A percentile compares a stretch with the other conserved stretches of the same genome.
These are phyloP conservation scores for Trichophyton equinum DNA, from an alignment of 2,329 filamentous ascomycete species.

Conservation along the genomic window DNA sequence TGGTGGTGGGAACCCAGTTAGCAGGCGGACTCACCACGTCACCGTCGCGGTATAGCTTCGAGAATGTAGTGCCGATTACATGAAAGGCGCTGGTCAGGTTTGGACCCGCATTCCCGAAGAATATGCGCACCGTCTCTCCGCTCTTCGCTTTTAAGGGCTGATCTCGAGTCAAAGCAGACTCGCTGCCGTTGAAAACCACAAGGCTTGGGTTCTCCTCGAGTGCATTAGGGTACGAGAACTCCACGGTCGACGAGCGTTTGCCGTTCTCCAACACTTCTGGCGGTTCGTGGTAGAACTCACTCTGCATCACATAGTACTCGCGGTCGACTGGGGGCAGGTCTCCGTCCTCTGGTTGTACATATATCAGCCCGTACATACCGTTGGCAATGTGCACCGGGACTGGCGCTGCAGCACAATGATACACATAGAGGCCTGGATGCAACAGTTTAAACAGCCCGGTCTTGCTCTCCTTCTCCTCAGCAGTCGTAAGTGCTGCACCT, in stretches of 20 bases:
- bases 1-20: slow-evolving; percentile 18
- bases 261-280: slow-evolving; percentile 24
- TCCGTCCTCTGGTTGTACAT: slow-evolving; percentile 24
- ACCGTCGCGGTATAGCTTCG: slow-evolving; percentile 21
- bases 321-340: slow-evolving; percentile 21
- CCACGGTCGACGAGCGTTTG: slow-evolving; percentile 19
- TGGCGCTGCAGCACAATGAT: slow-evolving; percentile 26
- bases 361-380: slow-evolving; percentile 29
- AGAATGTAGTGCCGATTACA: slow-evolving; percentile 22
- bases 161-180: slow-evolving; percentile 22
- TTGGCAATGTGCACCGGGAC: slow-evolving; percentile 29
- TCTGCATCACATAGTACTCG: slow-evolving; percentile 30
- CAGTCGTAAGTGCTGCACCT: slow-evolving; percentile 23
- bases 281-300: slow-evolving; percentile 28
- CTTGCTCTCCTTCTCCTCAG: slow-evolving; percentile 24
- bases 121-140: slow-evolving; percentile 24
- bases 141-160: slow-evolving; percentile 21
- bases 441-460: slow-evolving; percentile 22
- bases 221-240: slow-evolving; percentile 26
- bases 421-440: slow-evolving; percentile 23
- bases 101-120: slow-evolving; percentile 26
- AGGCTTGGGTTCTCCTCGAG: slow-evolving; percentile 23
- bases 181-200: slow-evolving; percentile 25
- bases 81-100: slow-evolving; percentile 26
- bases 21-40: slow-evolving; percentile 23